phyloP scores from a whole-genome alignment of 371 early-diverging fungal species.

The Umbelopsis sp. region DNA sequence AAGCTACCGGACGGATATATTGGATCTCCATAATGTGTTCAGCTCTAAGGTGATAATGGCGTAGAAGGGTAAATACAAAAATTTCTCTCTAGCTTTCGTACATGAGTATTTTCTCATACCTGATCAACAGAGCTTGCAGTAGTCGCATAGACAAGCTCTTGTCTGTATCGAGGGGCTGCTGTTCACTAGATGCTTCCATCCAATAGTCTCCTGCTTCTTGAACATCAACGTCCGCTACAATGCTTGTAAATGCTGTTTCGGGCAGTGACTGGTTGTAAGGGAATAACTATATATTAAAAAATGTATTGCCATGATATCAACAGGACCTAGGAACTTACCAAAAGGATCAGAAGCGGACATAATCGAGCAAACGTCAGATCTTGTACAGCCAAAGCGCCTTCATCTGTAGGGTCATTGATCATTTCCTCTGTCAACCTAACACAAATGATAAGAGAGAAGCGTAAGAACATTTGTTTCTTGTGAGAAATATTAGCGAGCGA shows the following conservation, averaged over 20 bases:
- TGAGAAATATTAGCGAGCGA: neutral
- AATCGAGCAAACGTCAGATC: constrained; percentile 15
- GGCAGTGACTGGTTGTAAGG: neutral
- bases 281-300: neutral
- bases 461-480: neutral
- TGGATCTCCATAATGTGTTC: constrained; percentile 11
- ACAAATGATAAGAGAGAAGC: neutral
- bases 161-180: neutral
- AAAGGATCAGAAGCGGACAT: constrained; percentile 17
- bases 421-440: constrained; percentile 3
- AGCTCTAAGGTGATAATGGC: neutral
- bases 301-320: neutral
- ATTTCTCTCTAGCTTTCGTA: no score
- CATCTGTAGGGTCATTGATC: constrained; percentile 9
- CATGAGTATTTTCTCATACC: neutral
- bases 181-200: neutral
- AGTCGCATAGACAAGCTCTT: neutral
- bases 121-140: neutral
- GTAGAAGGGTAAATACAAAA: no score
- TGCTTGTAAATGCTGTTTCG: neutral
- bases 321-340: neutral
- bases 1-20: constrained; percentile 3
- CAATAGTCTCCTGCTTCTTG: neutral
- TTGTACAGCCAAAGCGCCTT: constrained; percentile 21
- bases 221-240: neutral